A percentile compares a stretch with the other conserved stretches of the same genome.
phyloP scores from a whole-genome alignment of 1,284 basidiomycete genomes.

The Wallemia mellicola region DNA sequence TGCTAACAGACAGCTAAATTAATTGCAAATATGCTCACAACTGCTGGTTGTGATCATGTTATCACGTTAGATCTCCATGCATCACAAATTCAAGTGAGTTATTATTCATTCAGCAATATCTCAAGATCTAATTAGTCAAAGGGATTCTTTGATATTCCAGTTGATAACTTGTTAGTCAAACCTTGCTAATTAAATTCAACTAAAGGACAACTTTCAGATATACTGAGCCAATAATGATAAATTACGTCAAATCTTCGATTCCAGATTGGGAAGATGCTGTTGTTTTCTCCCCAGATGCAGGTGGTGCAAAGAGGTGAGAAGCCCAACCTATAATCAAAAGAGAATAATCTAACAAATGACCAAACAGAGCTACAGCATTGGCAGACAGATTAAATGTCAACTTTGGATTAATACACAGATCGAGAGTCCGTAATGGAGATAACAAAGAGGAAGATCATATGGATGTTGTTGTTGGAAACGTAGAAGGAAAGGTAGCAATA shows the following conservation, averaged over 20 bases:
- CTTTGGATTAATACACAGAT: slow-evolving; percentile 86
- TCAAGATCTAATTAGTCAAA: slow-evolving; percentile 24
- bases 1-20: slow-evolving; percentile 72
- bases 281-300: slow-evolving; percentile 88
- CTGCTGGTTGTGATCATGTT: slow-evolving; percentile 91
- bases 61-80: slow-evolving; percentile 98
- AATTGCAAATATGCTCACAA: slow-evolving; percentile 84
- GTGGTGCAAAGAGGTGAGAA: slow-evolving; percentile 76
- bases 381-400: slow-evolving; percentile 88
- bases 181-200: too few species aligned
- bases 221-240: slow-evolving; percentile 58
- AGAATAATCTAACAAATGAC: not conserved
- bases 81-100: slow-evolving; percentile 37
- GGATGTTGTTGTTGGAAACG: slow-evolving; percentile 93
- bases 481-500: slow-evolving; percentile 59
- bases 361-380: slow-evolving; percentile 56
- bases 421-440: slow-evolving; percentile 27
- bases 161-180: slow-evolving; percentile 72
- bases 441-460: slow-evolving; percentile 26
- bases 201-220: too few species aligned
- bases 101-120: not conserved
- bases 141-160: slow-evolving; percentile 96
- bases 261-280: slow-evolving; percentile 40
- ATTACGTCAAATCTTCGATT: slow-evolving; percentile 67
- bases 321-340: not conserved